phyloP scores from a whole-genome alignment of 1,139 yeast species.

The Pichia norvegensis region DNA sequence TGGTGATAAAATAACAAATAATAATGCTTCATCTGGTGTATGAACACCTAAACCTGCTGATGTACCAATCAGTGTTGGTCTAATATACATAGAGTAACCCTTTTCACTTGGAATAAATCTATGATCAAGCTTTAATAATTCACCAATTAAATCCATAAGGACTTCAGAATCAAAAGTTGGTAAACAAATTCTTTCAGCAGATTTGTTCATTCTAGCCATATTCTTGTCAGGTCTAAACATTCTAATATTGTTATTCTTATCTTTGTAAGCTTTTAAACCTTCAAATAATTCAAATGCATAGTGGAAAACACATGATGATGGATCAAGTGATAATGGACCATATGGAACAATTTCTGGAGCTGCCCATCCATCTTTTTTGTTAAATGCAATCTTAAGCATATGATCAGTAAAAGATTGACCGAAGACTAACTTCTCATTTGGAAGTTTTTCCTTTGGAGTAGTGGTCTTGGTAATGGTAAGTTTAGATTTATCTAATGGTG shows the following conservation, averaged over 20 bases:
- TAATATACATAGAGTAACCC: constrained; percentile 85
- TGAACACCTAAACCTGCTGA: constrained; percentile 78
- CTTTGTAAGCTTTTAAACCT: constrained; percentile 92
- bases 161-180: constrained; percentile 79
- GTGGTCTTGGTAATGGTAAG: constrained; percentile 50
- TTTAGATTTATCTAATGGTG: constrained; percentile 59
- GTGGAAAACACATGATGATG: constrained; percentile 84
- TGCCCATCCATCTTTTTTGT: constrained; percentile 70
- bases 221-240: constrained; percentile 87
- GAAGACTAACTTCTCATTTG: constrained; percentile 72
- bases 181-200: constrained; percentile 79
- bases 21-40: constrained; percentile 69
- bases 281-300: constrained; percentile 93
- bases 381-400: constrained; percentile 86
- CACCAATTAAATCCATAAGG: constrained; percentile 63
- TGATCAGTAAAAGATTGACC: constrained; percentile 88
- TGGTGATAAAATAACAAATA: constrained; percentile 85
- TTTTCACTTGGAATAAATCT: constrained; percentile 72
- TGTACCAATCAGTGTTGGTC: constrained; percentile 95
- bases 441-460: constrained; percentile 55
- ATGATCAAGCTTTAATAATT: constrained; percentile 65
- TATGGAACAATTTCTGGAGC: constrained; percentile 81
- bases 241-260: constrained; percentile 55
- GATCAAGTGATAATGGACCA: constrained; percentile 68
- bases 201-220: constrained; percentile 83